Percentiles rank a stretch among this genome's conserved stretches.
phyloP scores from a whole-genome alignment of 176 grass and related monocot genomes.

The Musa troglodytarum region DNA sequence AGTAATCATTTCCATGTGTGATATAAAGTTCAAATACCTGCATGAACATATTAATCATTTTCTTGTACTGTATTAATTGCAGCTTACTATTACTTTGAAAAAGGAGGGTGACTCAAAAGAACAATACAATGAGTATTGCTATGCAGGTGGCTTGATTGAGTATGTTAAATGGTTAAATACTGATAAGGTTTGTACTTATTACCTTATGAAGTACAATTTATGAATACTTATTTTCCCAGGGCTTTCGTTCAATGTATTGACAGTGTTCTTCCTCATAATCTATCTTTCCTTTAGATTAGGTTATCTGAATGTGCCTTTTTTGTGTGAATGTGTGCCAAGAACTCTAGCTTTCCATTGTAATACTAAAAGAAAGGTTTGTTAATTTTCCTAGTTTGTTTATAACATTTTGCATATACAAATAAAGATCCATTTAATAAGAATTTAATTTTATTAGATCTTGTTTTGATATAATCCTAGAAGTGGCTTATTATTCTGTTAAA shows the following conservation, averaged over 20 bases:
- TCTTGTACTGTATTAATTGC: constrained; percentile 21
- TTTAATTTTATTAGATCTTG: too few species aligned
- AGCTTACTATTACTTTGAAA: constrained; percentile 80
- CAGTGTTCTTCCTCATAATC: background rate
- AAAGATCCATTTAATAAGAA: too few species aligned
- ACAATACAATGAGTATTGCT: constrained; percentile 78
- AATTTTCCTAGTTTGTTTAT: too few species aligned
- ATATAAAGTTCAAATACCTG: background rate
- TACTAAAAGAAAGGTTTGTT: background rate
- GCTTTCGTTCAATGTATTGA: background rate
- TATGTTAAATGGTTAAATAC: constrained; percentile 97
- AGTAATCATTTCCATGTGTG: too few species aligned
- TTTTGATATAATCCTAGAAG: too few species aligned
- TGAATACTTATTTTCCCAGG: background rate
- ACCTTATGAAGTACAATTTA: background rate
- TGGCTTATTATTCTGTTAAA: too few species aligned
- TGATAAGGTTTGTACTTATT: constrained; percentile 61
- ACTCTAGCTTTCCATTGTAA: background rate
- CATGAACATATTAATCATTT: background rate
- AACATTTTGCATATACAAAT: too few species aligned
- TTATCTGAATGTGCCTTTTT: background rate
- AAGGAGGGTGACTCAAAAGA: constrained; percentile 49
- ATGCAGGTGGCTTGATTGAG: constrained; percentile 86
- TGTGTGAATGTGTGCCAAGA: background rate
- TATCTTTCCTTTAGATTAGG: background rate